Evolutionary conservation across 768 basidiomycete species (phyloP).

Genomic region (Nidularia sp.): DNA sequence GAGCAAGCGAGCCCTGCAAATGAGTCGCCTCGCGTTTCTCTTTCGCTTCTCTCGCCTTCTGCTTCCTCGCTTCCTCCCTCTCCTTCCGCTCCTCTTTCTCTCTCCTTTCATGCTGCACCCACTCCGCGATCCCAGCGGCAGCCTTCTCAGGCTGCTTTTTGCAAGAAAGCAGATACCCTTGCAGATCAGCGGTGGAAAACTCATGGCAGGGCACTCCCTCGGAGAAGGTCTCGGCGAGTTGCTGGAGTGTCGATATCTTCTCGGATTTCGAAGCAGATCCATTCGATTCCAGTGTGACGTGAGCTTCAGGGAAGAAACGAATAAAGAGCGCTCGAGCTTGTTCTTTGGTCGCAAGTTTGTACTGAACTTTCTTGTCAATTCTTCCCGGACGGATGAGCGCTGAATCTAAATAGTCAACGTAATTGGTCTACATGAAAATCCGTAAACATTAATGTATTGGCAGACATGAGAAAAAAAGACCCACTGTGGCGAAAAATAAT

Average conservation of each 20-base stretch:
- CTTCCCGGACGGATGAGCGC: conserved; percentile 55
- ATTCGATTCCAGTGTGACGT: conserved; percentile 8
- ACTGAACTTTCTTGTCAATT: conserved; percentile 51
- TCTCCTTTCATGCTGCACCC: conserved; percentile 34
- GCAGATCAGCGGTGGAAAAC: conserved; percentile 59
- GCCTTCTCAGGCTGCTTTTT: conserved; percentile 36
- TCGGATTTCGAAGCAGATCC: conserved; percentile 3
- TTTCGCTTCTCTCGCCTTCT: conserved; percentile 17
- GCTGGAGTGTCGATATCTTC: conserved; percentile 11
- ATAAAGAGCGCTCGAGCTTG: conserved; percentile 47
- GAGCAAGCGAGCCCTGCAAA: conserved; percentile 18
- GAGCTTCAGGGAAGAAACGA: conserved; percentile 41
- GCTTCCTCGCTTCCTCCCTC: conserved; percentile 26
- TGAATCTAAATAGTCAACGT: conserved; percentile 50
- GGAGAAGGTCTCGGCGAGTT: conserved; percentile 39
- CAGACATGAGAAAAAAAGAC: conserved; percentile 6
- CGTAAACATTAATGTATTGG: neutral
- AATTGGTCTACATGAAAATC: conserved; percentile 37
- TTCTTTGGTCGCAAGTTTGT: conserved; percentile 39
- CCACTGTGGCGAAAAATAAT: conserved; percentile 55
- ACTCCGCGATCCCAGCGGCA: conserved; percentile 25
- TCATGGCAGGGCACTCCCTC: conserved; percentile 36
- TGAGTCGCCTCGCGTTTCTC: conserved; percentile 17
- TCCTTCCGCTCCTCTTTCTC: conserved; percentile 26
- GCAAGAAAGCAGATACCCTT: conserved; percentile 49